These are phyloP conservation scores for Trichoderma lentiforme DNA, from an alignment of 2,329 filamentous ascomycete species.

Conservation along the genomic window DNA sequence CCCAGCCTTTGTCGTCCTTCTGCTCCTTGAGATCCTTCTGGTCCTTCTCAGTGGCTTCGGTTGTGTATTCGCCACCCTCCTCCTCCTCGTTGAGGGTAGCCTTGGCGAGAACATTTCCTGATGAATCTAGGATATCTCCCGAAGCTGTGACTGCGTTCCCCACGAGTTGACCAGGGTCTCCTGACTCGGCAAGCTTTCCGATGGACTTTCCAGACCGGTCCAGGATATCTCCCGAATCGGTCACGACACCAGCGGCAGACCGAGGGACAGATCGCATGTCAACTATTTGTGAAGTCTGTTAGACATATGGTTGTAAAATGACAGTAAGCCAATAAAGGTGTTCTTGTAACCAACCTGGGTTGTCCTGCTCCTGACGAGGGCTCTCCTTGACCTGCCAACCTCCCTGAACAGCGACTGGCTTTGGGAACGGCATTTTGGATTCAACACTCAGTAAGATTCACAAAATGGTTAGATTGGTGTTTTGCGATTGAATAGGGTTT, in stretches of 20 bases:
- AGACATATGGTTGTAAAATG: not conserved
- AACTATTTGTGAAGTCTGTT: conserved; percentile 20
- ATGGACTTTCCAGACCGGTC: conserved; percentile 43
- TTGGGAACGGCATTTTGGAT: conserved; percentile 26
- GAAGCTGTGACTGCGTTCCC: conserved; percentile 39
- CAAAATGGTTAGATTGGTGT: not conserved
- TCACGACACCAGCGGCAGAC: conserved; percentile 42
- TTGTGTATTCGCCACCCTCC: conserved; percentile 38
- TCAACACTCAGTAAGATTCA: not conserved
- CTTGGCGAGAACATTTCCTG: conserved; percentile 43
- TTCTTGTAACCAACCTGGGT: conserved; percentile 30
- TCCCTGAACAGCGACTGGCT: conserved; percentile 29
- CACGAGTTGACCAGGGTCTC: conserved; percentile 39
- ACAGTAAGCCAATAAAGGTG: not conserved
- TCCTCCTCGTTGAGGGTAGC: conserved; percentile 30
- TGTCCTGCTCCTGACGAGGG: conserved; percentile 28
- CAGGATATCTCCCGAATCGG: conserved; percentile 44
- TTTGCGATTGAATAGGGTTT: conserved; percentile 6
- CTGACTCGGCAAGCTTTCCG: conserved; percentile 40
- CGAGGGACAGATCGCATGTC: conserved; percentile 32
- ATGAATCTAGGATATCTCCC: conserved; percentile 35
- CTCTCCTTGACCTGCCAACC: conserved; percentile 31
- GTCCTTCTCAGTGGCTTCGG: conserved; percentile 31
- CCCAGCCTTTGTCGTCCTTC: conserved; percentile 29
- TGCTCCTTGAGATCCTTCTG: not conserved